Percentiles rank a stretch among this genome's conserved stretches.
Conservation (phyloP, 1,284 basidiomycete species). For the Ustilago cynodontis region DNA sequence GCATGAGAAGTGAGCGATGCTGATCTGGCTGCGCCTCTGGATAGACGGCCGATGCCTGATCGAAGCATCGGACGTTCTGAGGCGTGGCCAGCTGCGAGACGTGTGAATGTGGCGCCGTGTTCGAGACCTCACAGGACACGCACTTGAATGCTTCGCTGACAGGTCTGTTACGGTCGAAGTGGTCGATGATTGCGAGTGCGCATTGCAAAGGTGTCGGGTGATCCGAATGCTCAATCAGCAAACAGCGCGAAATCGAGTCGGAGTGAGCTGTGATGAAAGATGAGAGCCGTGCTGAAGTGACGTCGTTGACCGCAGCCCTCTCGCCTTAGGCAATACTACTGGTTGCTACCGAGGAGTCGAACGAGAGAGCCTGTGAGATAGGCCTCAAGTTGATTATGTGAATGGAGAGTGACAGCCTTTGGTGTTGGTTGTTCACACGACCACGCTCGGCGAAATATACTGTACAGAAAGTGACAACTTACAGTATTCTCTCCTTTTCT, state of each 20-base stretch:
- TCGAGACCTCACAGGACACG: conserved; percentile 14
- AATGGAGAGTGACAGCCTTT: background rate
- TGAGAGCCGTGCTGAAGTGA: background rate
- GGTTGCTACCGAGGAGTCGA: background rate
- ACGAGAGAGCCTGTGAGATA: background rate
- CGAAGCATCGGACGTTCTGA: conserved; percentile 35
- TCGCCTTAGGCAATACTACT: background rate
- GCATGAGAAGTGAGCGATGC: background rate
- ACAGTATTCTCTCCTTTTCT: conserved; percentile 26
- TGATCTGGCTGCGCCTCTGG: conserved; percentile 30
- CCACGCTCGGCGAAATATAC: background rate
- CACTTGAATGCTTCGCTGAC: conserved; percentile 5
- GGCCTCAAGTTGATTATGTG: background rate
- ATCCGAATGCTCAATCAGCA: conserved; percentile 10
- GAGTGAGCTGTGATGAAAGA: background rate
- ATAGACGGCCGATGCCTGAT: conserved; percentile 29
- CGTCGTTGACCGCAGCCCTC: background rate
- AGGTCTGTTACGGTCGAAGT: background rate
- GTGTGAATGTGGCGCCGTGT: conserved; percentile 14
- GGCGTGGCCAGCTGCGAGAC: conserved; percentile 17
- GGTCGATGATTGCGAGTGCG: background rate
- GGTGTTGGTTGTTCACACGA: background rate
- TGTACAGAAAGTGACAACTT: background rate
- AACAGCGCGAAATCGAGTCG: conserved; percentile 1
- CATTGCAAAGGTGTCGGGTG: conserved; percentile 24